A percentile compares a stretch with the other conserved stretches of the same genome.
These are phyloP conservation scores for Scheffersomyces segobiensis DNA, from an alignment of 1,139 yeast genomes.

Conservation along the genomic window DNA sequence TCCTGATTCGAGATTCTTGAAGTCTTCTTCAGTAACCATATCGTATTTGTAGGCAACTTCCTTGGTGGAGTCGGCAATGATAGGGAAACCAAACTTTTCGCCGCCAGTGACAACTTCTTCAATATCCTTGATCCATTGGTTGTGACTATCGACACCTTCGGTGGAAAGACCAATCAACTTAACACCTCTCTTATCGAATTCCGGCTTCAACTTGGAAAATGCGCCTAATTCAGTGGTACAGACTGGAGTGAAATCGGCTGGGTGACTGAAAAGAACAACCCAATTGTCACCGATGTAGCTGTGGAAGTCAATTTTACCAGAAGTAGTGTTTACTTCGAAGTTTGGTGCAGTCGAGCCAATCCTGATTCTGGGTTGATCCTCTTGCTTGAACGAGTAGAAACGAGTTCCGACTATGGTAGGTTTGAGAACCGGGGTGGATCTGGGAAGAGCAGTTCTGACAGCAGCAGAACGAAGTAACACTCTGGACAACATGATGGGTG, in stretches of 20 bases:
- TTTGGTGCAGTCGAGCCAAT: conserved; percentile 76
- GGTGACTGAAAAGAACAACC: conserved; percentile 86
- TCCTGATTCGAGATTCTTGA: conserved; percentile 15
- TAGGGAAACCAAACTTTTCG: conserved; percentile 64
- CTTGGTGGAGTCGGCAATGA: conserved; percentile 74
- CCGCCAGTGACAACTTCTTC: conserved; percentile 69
- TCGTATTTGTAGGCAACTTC: conserved; percentile 70
- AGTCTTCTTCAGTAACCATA: conserved; percentile 50
- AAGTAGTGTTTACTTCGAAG: conserved; percentile 71
- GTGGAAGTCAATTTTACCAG: conserved; percentile 75
- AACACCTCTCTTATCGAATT: conserved; percentile 75
- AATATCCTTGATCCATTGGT: conserved; percentile 80
- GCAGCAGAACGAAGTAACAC: conserved; percentile 10
- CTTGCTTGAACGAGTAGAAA: conserved; percentile 52
- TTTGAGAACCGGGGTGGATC: conserved; percentile 3
- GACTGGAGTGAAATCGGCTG: conserved; percentile 93
- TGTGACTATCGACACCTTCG: conserved; percentile 74
- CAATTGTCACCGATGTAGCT: conserved; percentile 73
- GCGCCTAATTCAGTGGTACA: conserved; percentile 96
- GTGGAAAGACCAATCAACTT: conserved; percentile 87
- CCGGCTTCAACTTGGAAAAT: conserved; percentile 80
- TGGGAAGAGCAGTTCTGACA: conserved; percentile 4
- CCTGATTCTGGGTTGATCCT: conserved; percentile 69
- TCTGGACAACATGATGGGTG: conserved; percentile 12
- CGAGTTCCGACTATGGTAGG: conserved; percentile 16